Evolutionary conservation across 2,329 filamentous ascomycete species (phyloP), one percentile per base, ranked within the genome.

Genomic region (Lasiodiplodia gonubiensis): DNA sequence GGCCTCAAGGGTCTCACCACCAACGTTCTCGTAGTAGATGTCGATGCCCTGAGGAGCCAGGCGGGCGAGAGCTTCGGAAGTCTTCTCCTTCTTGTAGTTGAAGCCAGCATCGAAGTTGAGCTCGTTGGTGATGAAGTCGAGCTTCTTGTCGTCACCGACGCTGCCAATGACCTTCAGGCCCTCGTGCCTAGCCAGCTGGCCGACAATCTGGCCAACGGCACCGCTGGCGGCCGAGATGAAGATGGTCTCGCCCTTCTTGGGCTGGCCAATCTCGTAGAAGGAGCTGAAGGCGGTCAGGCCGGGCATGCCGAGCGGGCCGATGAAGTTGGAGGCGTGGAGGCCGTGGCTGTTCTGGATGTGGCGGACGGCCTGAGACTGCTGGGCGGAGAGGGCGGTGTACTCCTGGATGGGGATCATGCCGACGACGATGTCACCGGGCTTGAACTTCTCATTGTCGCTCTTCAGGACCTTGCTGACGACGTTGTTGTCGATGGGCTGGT

Each of bases 1-100:
- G 48, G 89, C 89, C 71, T 91, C 88, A 64, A 93, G 83, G 70
- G 91, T 89, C 78, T 92, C 90, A 48, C 90, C 91, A 23, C 91
- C 91, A 7, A 92, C 91, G 72, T 93, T 93, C 79, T 93, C 91
- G 74, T 90, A 94, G 82, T 93, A 93, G 76, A 93, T 92, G 74
- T 96, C 92, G 69, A 96, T 86, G 4, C 92, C 92, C 14, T 93
- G 79, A 0, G 92, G 92, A 0, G 91, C 91, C 21, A 95, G 84
- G 68, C 91, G 85, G 70, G 83, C 79, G 67, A 96, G 83, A 0
- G 91, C 92, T 12, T 90, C 89, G 0, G 80, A 75, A 0, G 92
- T 86, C 71, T 85, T 86, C 81, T 95, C 92, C 71, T 87, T 93
- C 86, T 95, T 94, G 85, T 96, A 96, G 84, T 96, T 95, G 82